Percentiles rank a stretch among this genome's conserved stretches.
Evolutionary conservation across 768 basidiomycete genomes (phyloP).

Genomic region (Holtermannia corniformis): DNA sequence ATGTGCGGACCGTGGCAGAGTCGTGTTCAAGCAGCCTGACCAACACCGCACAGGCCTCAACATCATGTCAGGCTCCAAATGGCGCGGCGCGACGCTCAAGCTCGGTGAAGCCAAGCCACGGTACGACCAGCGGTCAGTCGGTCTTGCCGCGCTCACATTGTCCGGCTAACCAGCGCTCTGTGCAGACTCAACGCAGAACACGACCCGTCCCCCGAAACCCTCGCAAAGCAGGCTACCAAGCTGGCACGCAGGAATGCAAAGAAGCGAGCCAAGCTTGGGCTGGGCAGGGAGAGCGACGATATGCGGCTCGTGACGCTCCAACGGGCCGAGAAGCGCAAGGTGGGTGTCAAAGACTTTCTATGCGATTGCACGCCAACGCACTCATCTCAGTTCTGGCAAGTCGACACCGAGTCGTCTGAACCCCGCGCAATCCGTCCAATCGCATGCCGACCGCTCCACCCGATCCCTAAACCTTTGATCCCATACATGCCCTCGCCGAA

Average conservation of each 20-base stretch:
- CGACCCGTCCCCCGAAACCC: slow-evolving; percentile 5
- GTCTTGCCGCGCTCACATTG: neutral
- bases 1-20: slow-evolving; percentile 9
- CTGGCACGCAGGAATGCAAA: slow-evolving; percentile 17
- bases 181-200: slow-evolving; percentile 14
- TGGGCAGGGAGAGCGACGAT: slow-evolving; percentile 34
- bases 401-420: neutral
- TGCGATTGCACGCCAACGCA: neutral
- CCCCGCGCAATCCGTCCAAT: neutral
- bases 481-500: neutral
- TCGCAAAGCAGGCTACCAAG: slow-evolving; percentile 4
- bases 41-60: slow-evolving; percentile 22
- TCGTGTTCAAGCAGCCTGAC: neutral
- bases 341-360: neutral
- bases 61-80: slow-evolving; percentile 35
- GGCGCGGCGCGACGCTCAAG: slow-evolving; percentile 36
- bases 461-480: neutral
- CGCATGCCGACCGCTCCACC: neutral
- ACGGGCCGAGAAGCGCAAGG: slow-evolving; percentile 13
- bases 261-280: slow-evolving; percentile 12
- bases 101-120: slow-evolving; percentile 33
- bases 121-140: slow-evolving; percentile 8
- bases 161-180: neutral
- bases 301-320: slow-evolving; percentile 19
- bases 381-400: neutral